Percentiles rank a stretch among this genome's conserved stretches.
Evolutionary conservation across 768 basidiomycete genomes (phyloP).

Genomic region (Cubamyces lactineus): DNA sequence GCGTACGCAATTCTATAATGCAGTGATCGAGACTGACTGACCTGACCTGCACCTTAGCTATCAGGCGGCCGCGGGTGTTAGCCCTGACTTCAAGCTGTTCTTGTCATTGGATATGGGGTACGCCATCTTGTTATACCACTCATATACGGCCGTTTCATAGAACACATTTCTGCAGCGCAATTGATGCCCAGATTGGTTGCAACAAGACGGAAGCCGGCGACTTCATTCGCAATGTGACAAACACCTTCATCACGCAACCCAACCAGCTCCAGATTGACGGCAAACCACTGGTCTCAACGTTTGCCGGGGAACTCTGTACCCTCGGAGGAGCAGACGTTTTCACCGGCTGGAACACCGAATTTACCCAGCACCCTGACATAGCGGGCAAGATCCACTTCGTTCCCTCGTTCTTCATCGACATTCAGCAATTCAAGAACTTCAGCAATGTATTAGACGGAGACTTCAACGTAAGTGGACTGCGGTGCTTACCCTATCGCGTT

Average conservation of each 20-base stretch:
- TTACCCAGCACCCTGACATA: slow-evolving; percentile 37
- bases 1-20: slow-evolving; percentile 41
- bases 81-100: slow-evolving; percentile 58
- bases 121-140: slow-evolving; percentile 15
- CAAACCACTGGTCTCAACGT: slow-evolving; percentile 62
- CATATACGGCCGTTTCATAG: too few species aligned
- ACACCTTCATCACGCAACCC: slow-evolving; percentile 50
- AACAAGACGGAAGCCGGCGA: slow-evolving; percentile 41
- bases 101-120: slow-evolving; percentile 81
- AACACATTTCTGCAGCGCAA: slow-evolving; percentile 24
- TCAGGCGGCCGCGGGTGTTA: slow-evolving; percentile 40
- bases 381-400: slow-evolving; percentile 53
- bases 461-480: slow-evolving; percentile 46
- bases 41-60: slow-evolving; percentile 24
- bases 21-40: too few species aligned
- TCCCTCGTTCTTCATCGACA: slow-evolving; percentile 64
- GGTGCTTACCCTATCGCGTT: not conserved
- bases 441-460: slow-evolving; percentile 57
- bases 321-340: slow-evolving; percentile 49
- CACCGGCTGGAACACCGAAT: slow-evolving; percentile 49
- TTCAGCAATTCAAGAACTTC: slow-evolving; percentile 44
- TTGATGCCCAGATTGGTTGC: slow-evolving; percentile 44
- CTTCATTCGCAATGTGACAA: slow-evolving; percentile 49
- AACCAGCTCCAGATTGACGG: slow-evolving; percentile 58
- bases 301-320: slow-evolving; percentile 62